These are phyloP conservation scores for Fusarium pseudoanthophilum DNA, from an alignment of 2,329 filamentous ascomycete genomes.

Conservation along the genomic window DNA sequence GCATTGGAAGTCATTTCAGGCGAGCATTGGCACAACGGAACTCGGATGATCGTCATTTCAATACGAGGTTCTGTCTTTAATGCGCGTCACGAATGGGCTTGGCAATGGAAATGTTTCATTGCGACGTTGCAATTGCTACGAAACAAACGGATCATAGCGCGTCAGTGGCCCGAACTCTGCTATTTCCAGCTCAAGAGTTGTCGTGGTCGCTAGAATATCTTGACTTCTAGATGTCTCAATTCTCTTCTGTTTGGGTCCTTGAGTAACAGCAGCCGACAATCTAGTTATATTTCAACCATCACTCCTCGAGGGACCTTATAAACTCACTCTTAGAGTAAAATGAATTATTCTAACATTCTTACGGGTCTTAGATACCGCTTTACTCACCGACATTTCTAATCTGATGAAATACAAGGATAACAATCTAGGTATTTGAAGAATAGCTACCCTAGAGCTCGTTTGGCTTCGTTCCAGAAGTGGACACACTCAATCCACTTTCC, in stretches of 20 bases:
- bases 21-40: background rate
- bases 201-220: no score
- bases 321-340: accelerated
- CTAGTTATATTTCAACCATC: accelerated
- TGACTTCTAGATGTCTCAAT: accelerated
- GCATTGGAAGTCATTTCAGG: background rate
- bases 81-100: background rate
- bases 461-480: background rate
- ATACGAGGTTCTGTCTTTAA: background rate
- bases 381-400: background rate
- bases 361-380: no score
- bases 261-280: accelerated
- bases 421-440: accelerated
- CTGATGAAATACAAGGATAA: background rate
- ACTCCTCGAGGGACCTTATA: accelerated
- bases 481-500: background rate
- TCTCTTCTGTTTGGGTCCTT: accelerated
- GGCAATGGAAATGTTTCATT: background rate
- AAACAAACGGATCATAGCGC: no score
- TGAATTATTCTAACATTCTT: background rate
- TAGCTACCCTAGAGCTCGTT: background rate
- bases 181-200: background rate
- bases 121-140: background rate
- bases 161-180: background rate
- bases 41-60: background rate